Evolutionary conservation across 495 filamentous ascomycete species (phyloP).

Genomic region (Hypoxylon fragiforme): DNA sequence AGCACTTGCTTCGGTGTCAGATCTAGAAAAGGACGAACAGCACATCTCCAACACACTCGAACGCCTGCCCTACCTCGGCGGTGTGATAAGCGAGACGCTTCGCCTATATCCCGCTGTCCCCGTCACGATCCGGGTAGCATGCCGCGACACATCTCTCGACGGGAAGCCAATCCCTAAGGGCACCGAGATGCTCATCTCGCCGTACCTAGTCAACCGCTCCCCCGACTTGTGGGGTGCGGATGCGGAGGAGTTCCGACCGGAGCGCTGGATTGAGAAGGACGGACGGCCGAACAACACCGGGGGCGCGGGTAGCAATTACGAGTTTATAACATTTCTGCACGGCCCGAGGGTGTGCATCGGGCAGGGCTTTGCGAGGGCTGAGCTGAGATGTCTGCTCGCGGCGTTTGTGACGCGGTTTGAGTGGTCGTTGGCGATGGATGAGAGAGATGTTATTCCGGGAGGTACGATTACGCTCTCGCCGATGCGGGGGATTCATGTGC

Average conservation of each 20-base stretch:
- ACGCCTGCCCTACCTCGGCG: constrained; percentile 44
- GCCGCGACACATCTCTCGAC: constrained; percentile 62
- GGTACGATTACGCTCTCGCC: constrained; percentile 28
- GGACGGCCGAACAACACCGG: constrained; percentile 66
- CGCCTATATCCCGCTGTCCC: constrained; percentile 41
- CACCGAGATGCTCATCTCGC: constrained; percentile 51
- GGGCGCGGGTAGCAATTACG: constrained; percentile 31
- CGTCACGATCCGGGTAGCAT: constrained; percentile 60
- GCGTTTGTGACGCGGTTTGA: constrained; percentile 22
- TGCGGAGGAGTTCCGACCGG: constrained; percentile 28
- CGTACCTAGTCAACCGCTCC: constrained; percentile 72
- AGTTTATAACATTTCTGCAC: constrained; percentile 78
- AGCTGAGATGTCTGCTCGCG: constrained; percentile 29
- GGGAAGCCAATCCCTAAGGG: constrained; percentile 49
- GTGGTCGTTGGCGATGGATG: constrained; percentile 30
- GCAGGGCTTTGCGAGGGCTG: constrained; percentile 67
- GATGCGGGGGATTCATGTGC: constrained; percentile 17
- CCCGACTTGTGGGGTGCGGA: constrained; percentile 49
- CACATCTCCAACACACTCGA: constrained; percentile 47
- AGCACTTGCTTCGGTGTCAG: constrained; percentile 55
- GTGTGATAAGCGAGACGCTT: constrained; percentile 39
- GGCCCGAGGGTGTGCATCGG: constrained; percentile 84
- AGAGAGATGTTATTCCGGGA: constrained; percentile 21
- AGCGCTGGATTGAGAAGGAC: constrained; percentile 51
- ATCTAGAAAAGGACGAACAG: constrained; percentile 38